These are phyloP conservation scores for Wallacemonas sp. DNA, from an alignment of 208 protist genomes.

Conservation along the genomic window DNA sequence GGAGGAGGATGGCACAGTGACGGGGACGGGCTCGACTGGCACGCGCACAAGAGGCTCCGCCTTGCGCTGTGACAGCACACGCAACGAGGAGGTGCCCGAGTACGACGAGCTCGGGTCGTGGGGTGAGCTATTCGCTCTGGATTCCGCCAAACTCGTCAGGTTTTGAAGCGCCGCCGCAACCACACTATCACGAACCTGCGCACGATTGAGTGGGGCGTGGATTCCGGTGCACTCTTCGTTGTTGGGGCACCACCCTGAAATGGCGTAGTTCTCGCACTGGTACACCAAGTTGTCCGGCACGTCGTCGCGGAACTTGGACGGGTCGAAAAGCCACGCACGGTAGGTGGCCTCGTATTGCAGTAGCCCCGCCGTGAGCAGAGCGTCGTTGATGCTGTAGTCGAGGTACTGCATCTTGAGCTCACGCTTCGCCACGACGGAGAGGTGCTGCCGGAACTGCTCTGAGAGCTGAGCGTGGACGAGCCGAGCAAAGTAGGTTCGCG, in stretches of 20 bases:
- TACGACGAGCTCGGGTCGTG: neutral
- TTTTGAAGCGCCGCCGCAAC: conserved; percentile 11
- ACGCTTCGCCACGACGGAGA: conserved; percentile 9
- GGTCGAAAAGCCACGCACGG: conserved; percentile 25
- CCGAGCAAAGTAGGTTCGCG: conserved; percentile 15
- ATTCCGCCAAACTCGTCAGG: conserved; percentile 14
- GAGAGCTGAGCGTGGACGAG: conserved; percentile 23
- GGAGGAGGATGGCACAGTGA: neutral
- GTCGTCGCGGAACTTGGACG: neutral
- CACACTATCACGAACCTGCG: conserved; percentile 16
- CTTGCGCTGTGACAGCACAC: neutral
- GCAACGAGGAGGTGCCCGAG: conserved; percentile 7
- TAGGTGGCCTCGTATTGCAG: conserved; percentile 25
- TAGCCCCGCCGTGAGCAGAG: conserved; percentile 15
- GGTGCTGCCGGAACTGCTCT: conserved; percentile 5
- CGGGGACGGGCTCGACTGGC: neutral
- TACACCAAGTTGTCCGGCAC: conserved; percentile 17
- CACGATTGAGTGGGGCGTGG: conserved; percentile 19
- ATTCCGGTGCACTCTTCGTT: conserved; percentile 24
- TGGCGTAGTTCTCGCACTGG: conserved; percentile 26
- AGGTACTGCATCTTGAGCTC: conserved; percentile 26
- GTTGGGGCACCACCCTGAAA: conserved; percentile 23
- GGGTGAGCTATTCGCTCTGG: neutral
- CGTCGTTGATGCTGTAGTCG: conserved; percentile 22
- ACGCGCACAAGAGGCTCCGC: neutral